Evolutionary conservation across 1,284 basidiomycete genomes (phyloP), one percentile per base, ranked within the genome.

Genomic region (Cryptococcus maquisensis): DNA sequence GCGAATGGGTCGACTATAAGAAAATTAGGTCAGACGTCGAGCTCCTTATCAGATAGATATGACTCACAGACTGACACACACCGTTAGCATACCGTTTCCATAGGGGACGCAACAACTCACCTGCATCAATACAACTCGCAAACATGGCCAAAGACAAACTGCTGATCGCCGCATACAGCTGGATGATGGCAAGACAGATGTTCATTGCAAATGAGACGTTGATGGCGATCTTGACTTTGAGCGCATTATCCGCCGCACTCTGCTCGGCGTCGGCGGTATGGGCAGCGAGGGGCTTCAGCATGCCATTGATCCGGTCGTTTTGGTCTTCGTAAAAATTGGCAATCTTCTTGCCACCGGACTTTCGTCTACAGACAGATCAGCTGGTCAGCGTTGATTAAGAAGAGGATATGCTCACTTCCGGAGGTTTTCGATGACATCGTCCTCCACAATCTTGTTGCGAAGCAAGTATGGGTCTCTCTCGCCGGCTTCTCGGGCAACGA

Each of bases 41-140:
- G 26, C 3, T 6, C 21, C 10, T 13, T 42, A 10, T 5, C 32
- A n/a, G n/a, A n/a, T 24, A 13, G 39, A 23, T 12, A 15, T 2
- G 13, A 59, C 59, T 61, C 55, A 68, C 63, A 66, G 26, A 69
- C 65, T 66, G 52, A 10, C 16, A 5, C 32, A n/a, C 9, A 15
- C 10, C 24, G 21, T 46, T 32, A 44, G 21, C 44, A 39, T 26
- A 4, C 35, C n/a, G 7, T 37, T 20, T 8, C 7, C 26, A 8
- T 10, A 43, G 41, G 26, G 23, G n/a, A 48, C 15, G 6, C 12
- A 48, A 7, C 3, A 4, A 61, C 71, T 59, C 47, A 89, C 71
- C 83, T 15, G 90, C 86, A 72, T 96, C 92, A 64, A 94, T 86
- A 21, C 84, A 87, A 2, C 90, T 94, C 21, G 93, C 91, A 55